Evolutionary conservation across 768 basidiomycete genomes (phyloP).

Genomic region (Lyophyllum semitale): DNA sequence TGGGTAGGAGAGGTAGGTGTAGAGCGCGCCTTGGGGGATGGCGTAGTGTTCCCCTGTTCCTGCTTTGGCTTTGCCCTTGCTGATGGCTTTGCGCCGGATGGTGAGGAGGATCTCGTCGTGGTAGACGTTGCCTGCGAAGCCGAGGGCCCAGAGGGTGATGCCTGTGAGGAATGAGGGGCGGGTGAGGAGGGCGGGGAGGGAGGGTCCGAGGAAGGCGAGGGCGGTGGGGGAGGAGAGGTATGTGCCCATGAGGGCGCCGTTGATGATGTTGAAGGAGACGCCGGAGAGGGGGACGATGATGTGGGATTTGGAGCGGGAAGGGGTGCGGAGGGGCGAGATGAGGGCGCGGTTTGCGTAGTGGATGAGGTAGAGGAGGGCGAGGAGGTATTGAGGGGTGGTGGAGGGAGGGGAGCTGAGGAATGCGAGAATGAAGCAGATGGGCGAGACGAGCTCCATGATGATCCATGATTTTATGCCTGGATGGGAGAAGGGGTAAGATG

Average conservation of each 20-base stretch:
- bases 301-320: slow-evolving; percentile 77
- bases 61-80: slow-evolving; percentile 32
- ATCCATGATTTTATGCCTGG: slow-evolving; percentile 61
- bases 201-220: slow-evolving; percentile 38
- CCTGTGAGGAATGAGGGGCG: slow-evolving; percentile 60
- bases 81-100: slow-evolving; percentile 67
- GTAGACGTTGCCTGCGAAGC: slow-evolving; percentile 76
- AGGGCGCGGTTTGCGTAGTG: slow-evolving; percentile 81
- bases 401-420: slow-evolving; percentile 53
- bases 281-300: slow-evolving; percentile 59
- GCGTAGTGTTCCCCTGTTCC: slow-evolving; percentile 31
- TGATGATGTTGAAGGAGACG: slow-evolving; percentile 68
- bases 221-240: slow-evolving; percentile 66
- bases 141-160: slow-evolving; percentile 64
- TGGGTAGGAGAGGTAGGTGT: slow-evolving; percentile 81
- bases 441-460: slow-evolving; percentile 72
- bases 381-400: slow-evolving; percentile 46
- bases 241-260: slow-evolving; percentile 69
- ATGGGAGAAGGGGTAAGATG: neutral
- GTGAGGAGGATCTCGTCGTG: slow-evolving; percentile 91
- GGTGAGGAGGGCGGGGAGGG: slow-evolving; percentile 19
- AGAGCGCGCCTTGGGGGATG: slow-evolving; percentile 80
- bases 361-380: slow-evolving; percentile 59
- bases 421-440: slow-evolving; percentile 51
- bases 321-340: slow-evolving; percentile 77